A percentile compares a stretch with the other conserved stretches of the same genome.
Evolutionary conservation across 2,329 filamentous ascomycete species (phyloP).

Genomic region (Pseudogymnoascus sp.): DNA sequence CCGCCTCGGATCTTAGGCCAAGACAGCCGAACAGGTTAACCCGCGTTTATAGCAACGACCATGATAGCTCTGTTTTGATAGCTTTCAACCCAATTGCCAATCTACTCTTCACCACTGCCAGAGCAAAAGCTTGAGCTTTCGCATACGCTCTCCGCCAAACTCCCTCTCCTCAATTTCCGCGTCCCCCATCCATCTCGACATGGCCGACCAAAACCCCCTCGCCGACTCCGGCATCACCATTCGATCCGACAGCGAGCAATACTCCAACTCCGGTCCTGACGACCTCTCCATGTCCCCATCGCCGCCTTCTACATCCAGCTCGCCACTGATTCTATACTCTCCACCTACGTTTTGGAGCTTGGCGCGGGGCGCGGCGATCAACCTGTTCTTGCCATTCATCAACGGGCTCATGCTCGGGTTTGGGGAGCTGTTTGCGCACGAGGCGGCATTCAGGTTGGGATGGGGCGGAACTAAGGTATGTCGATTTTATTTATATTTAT

Average conservation of each 20-base stretch:
- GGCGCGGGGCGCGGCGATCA: constrained; percentile 83
- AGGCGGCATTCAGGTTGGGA: constrained; percentile 83
- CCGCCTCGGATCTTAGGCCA: constrained; percentile 14
- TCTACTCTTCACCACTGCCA: background rate
- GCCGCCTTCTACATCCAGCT: constrained; percentile 43
- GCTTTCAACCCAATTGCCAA: background rate
- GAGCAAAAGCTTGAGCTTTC: background rate
- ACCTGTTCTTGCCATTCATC: constrained; percentile 87
- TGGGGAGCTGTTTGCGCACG: constrained; percentile 92
- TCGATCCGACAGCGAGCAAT: constrained; percentile 75
- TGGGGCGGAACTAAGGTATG: constrained; percentile 91
- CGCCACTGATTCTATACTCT: constrained; percentile 66
- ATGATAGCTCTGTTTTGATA: background rate
- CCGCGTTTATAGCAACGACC: background rate
- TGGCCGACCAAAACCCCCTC: constrained; percentile 49
- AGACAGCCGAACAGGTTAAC: background rate
- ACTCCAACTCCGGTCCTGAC: constrained; percentile 58
- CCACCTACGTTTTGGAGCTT: constrained; percentile 83
- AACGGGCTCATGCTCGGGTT: constrained; percentile 98
- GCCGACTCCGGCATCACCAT: constrained; percentile 69
- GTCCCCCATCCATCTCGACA: constrained; percentile 24
- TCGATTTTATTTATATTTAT: background rate
- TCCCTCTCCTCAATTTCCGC: constrained; percentile 12
- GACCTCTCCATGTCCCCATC: constrained; percentile 49
- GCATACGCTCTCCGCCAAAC: background rate